Conservation (phyloP, 129 eudicot species). For the Oenanthe sinensis region DNA sequence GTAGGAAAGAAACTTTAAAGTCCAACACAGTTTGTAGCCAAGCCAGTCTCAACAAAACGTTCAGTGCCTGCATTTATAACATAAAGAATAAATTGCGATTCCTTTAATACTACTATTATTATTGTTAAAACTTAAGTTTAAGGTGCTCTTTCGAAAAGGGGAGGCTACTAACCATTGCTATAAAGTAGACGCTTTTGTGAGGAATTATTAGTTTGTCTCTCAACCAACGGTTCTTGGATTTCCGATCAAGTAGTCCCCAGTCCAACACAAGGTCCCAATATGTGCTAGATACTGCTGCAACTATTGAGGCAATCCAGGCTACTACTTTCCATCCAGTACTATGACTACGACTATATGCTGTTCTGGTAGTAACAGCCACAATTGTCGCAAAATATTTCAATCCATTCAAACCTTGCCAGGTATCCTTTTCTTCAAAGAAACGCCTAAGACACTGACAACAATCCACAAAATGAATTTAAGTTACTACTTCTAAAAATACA, state of each 20-base stretch:
- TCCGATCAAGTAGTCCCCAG: slow-evolving; percentile 17
- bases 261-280: slow-evolving; percentile 22
- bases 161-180: slow-evolving; percentile 13
- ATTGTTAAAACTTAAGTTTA: background rate
- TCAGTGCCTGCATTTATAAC: background rate
- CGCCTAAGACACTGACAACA: slow-evolving; percentile 28
- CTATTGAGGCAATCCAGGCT: slow-evolving; percentile 14
- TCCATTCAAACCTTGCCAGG: slow-evolving; percentile 22
- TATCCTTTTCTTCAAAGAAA: slow-evolving; percentile 23
- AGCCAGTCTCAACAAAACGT: background rate
- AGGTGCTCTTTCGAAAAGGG: background rate
- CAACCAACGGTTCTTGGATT: slow-evolving; percentile 18
- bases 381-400: slow-evolving; percentile 41
- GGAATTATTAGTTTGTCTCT: slow-evolving; percentile 15
- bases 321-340: slow-evolving; percentile 25
- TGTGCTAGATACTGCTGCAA: slow-evolving; percentile 3
- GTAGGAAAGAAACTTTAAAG: slow-evolving; percentile 12
- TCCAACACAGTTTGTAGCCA: slow-evolving; percentile 8
- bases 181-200: slow-evolving; percentile 13
- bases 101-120: background rate
- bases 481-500: background rate
- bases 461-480: background rate
- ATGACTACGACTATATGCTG: slow-evolving; percentile 24
- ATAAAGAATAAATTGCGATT: background rate
- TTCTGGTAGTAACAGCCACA: slow-evolving; percentile 34